Base-by-base conservation (phyloP, 2,329 filamentous ascomycete species). In the Triangularia verruculosa region DNA sequence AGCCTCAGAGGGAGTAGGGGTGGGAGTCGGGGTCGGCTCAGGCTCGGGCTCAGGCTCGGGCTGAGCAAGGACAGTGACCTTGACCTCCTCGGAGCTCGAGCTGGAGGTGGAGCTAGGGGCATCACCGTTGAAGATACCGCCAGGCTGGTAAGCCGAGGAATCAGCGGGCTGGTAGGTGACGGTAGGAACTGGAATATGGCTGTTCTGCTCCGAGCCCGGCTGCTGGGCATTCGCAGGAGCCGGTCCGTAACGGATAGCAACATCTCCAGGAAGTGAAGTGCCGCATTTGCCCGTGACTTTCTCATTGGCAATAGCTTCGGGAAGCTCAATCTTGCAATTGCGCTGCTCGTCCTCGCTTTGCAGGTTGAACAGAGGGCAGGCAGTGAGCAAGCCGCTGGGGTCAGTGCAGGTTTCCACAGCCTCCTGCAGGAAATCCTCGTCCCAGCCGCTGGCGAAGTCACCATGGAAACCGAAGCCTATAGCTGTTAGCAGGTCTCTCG, bases 371-470 rank as follows among this genome's bases (percentile, higher is more conserved):
- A 95, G 70, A 0, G 85, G 78, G 78, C 93, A 97, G 75, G 93
- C 92, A 52, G 82, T 71, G 54, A 96, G 86, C 51, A 80, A 72
- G 32, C 93, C 93, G 9, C 86, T 87, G 0, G 72, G 72, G 75
- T 87, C 90, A 59, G 89, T 94, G 83, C 93, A 97, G 7, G 80
- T 83, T 55, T 93, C 75, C 66, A 93, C 81, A n/a, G 91, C 92
- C 5, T 82, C 59, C 75, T 93, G 86, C 34, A 95, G 82, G 75
- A 92, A 87, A 3, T 80, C 78, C 8, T 78, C 72, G 1, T 93
- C 84, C 92, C 92, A 96, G 27, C 90, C 92, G 73, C 83, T 88
- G 71, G 93, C 87, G 77, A 94, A 93, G 73, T 96, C 92, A 57
- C 83, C 92, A 72, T 95, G 86, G 74, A 92, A 92, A 34, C 90